Base-by-base conservation (phyloP, 768 basidiomycete genomes). In the Leucosporidium scottii region DNA sequence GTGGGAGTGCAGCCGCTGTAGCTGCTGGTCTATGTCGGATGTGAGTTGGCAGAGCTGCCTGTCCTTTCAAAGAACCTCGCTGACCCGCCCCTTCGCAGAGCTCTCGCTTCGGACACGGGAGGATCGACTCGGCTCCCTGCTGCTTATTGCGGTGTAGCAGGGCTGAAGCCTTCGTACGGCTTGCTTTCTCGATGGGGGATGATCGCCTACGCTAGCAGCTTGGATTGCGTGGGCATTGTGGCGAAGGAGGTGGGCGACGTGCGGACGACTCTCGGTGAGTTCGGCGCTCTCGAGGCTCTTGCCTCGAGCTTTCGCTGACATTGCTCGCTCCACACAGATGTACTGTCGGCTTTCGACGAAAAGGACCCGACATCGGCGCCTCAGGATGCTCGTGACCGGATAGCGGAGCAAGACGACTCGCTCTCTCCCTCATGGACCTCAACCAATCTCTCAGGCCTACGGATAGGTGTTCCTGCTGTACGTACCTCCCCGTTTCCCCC, bases 141-240 rank as follows among this genome's bases (percentile, higher is more conserved):
- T 0, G 87, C 92, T 3, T 97, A 97, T 75, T 96, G 91, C 73
- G 91, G 93, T 7, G 81, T 96, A 1, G 86, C 90, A 3, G 96
- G 96, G 0, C 79, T 97, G 54, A 99, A 99, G 75, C 94, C 94
- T 0, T 93, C 93, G 0, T 97, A 97, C 74, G 94, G 94, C 5
- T 80, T 97, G 50, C 79, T 97, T 36, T 92, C 90, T 74, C 91
- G 93, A 75, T 88, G 87, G 85, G 96, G 96, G 9, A 85, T 97
- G 0, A 84, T 99, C 5, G 87, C 92, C 0, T 99, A 90, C 73
- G 94, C 94, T 1, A 93, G 96, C 74, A 93, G 91, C 69, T 80
- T 99, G 18, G 96, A 99, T 74, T 93, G 91, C 72, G 92, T 99
- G 0, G 94, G 94, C 0, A 80, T 98, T 7, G 77, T 99, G 57